These are phyloP conservation scores for Phaffia rhodozyma DNA, from an alignment of 1,284 basidiomycete genomes.

Conservation along the genomic window DNA sequence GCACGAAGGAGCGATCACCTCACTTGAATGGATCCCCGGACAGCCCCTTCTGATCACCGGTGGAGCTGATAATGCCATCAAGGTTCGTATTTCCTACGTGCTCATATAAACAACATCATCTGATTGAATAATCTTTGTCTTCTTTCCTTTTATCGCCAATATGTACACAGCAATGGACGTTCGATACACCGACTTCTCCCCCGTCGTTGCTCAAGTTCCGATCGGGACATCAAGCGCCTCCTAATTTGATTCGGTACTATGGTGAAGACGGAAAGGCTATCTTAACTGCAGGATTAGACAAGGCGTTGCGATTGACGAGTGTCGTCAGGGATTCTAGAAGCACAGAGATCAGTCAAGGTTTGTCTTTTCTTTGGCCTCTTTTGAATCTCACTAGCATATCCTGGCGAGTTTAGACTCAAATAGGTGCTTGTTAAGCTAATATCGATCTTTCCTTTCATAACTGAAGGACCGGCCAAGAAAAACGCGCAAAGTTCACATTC, in stretches of 20 bases:
- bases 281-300: slow-evolving; percentile 68
- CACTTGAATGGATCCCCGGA: slow-evolving; percentile 77
- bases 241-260: slow-evolving; percentile 86
- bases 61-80: slow-evolving; percentile 84
- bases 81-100: slow-evolving; percentile 42
- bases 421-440: not conserved
- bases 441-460: slow-evolving; percentile 50
- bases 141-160: slow-evolving; percentile 9
- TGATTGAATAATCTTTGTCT: slow-evolving; percentile 1
- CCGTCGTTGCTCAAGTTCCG: slow-evolving; percentile 83
- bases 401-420: not conserved
- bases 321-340: slow-evolving; percentile 87
- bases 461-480: not conserved
- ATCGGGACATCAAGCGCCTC: slow-evolving; percentile 82
- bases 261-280: slow-evolving; percentile 93
- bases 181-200: slow-evolving; percentile 75
- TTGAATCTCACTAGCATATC: not conserved
- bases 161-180: slow-evolving; percentile 79
- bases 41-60: slow-evolving; percentile 79
- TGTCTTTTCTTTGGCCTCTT: slow-evolving; percentile 7
- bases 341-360: slow-evolving; percentile 89
- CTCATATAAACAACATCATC: slow-evolving; percentile 1
- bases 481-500: not conserved
- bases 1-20: slow-evolving; percentile 68
- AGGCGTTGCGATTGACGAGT: slow-evolving; percentile 75